Percentiles rank a stretch among this genome's conserved stretches.
These are phyloP conservation scores for Cicer yamashitae DNA, from an alignment of 306 rosid genomes.

Conservation along the genomic window DNA sequence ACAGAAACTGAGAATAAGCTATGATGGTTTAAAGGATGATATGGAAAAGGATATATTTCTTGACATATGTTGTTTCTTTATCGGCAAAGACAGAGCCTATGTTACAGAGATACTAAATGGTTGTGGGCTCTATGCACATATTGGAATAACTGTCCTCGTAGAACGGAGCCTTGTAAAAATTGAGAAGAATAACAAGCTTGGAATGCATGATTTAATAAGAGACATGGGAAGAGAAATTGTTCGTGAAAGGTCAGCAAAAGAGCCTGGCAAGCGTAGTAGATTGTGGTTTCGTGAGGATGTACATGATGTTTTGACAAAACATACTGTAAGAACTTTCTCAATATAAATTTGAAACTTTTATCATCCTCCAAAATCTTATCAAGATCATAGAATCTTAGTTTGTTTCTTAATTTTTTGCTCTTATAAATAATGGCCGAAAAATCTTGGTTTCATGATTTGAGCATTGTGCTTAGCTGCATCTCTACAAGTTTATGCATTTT, in stretches of 20 bases:
- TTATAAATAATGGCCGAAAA: not conserved
- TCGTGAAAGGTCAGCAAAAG: slow-evolving; percentile 6
- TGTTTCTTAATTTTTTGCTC: not conserved
- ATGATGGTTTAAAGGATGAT: slow-evolving; percentile 18
- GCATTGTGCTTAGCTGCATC: not conserved
- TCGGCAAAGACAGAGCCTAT: slow-evolving; percentile 29
- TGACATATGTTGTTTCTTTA: slow-evolving; percentile 54
- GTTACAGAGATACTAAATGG: slow-evolving; percentile 44
- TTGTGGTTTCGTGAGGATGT: slow-evolving; percentile 39
- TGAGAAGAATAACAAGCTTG: slow-evolving; percentile 35
- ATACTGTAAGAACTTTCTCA: slow-evolving; percentile 31
- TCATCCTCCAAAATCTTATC: not conserved
- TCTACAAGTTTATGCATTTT: not conserved
- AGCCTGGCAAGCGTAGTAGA: slow-evolving; percentile 37
- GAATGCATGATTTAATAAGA: slow-evolving; percentile 42
- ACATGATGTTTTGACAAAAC: slow-evolving; percentile 5
- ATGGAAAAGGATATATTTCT: slow-evolving; percentile 47
- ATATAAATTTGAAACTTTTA: not conserved
- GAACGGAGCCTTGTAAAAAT: slow-evolving; percentile 44
- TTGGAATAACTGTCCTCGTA: slow-evolving; percentile 39
- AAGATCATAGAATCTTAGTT: not conserved
- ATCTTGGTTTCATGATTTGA: not conserved
- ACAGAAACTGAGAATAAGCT: slow-evolving; percentile 36
- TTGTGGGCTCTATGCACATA: slow-evolving; percentile 45
- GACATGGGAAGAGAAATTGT: slow-evolving; percentile 57